phyloP scores from a whole-genome alignment of 441 rosid species.

The Aquilaria agallochum region DNA sequence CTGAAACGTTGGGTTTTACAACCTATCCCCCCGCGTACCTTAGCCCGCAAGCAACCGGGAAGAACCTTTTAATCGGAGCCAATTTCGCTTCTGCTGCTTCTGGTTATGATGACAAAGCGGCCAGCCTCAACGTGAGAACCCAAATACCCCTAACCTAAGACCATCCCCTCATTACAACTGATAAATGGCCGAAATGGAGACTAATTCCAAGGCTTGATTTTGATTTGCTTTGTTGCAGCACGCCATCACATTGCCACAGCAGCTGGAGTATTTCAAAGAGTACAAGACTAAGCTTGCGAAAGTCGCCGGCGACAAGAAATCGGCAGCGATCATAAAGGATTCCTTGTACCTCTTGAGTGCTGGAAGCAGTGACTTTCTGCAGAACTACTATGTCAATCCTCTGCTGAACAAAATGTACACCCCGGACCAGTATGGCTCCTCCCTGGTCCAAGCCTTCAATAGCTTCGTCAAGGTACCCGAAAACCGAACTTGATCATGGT shows the following conservation, averaged over 20 bases:
- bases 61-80: conserved; percentile 80
- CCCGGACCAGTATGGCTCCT: conserved; percentile 56
- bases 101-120: conserved; percentile 81
- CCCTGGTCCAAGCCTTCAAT: conserved; percentile 43
- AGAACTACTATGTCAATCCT: conserved; percentile 85
- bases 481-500: no score
- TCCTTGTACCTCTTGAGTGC: conserved; percentile 63
- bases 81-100: conserved; percentile 96
- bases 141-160: no score
- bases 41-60: conserved; percentile 86
- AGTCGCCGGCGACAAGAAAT: conserved; percentile 47
- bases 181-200: no score
- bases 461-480: conserved; percentile 59
- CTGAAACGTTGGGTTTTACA: conserved; percentile 80
- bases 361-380: conserved; percentile 83
- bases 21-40: conserved; percentile 72
- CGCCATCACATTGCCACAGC: conserved; percentile 69
- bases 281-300: conserved; percentile 64
- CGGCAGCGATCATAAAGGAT: conserved; percentile 59
- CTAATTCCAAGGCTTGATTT: not conserved
- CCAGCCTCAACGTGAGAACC: conserved; percentile 49
- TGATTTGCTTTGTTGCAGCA: conserved; percentile 41
- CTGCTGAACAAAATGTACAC: conserved; percentile 45
- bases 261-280: conserved; percentile 71
- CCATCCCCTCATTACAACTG: no score